Conservation (phyloP, 345 rosid species). For the Eucalyptus virginea region DNA sequence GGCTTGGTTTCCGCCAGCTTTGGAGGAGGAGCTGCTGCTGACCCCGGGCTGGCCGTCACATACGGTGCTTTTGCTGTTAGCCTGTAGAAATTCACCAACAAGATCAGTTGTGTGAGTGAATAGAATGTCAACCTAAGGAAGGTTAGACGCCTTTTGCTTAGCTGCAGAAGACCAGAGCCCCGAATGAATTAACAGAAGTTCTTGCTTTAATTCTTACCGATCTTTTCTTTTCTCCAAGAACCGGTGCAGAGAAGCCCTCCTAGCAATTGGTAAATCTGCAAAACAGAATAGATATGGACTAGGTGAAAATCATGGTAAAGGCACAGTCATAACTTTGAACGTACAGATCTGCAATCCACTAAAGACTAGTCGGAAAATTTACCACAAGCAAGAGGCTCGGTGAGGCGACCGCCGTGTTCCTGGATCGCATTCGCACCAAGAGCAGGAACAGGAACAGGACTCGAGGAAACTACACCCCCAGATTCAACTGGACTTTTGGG, state of each 20-base stretch:
- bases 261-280: slow-evolving; percentile 86
- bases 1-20: slow-evolving; percentile 33
- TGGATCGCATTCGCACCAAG: neutral
- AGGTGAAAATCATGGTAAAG: neutral
- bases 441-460: neutral
- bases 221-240: slow-evolving; percentile 90
- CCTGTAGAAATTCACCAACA: neutral
- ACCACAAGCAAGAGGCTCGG: slow-evolving; percentile 44
- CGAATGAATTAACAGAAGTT: neutral
- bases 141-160: neutral
- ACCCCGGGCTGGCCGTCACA: neutral
- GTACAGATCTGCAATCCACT: neutral
- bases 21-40: neutral
- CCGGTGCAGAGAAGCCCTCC: slow-evolving; percentile 91
- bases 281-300: neutral
- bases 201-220: slow-evolving; percentile 21
- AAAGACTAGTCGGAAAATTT: neutral
- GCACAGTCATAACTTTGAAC: neutral
- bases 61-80: neutral
- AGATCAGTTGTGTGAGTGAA: neutral
- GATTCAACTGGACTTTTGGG: neutral
- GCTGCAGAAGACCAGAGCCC: neutral
- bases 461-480: neutral
- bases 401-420: slow-evolving; percentile 14
- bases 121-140: neutral